Conservation (phyloP, 2,329 filamentous ascomycete species). For the Diaporthe humulicola region DNA sequence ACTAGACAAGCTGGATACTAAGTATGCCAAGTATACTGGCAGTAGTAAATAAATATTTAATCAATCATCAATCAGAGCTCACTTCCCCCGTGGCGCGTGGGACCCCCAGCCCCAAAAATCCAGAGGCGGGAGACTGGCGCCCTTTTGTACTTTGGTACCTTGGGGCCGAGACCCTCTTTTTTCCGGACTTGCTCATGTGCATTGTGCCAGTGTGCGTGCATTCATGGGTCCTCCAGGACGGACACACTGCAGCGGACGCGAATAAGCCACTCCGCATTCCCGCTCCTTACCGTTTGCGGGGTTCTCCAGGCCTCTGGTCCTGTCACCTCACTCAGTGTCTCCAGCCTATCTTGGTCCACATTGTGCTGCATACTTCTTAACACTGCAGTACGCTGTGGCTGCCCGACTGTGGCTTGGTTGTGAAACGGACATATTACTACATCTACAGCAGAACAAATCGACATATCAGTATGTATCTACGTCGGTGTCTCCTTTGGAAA, state of each 20-base stretch:
- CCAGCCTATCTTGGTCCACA: not conserved
- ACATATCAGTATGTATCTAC: no score
- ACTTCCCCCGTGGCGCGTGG: not conserved
- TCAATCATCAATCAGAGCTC: not conserved
- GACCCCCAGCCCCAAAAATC: no score
- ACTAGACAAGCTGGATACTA: not conserved
- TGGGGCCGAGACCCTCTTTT: conserved; percentile 10
- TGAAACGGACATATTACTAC: not conserved
- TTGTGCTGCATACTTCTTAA: no score
- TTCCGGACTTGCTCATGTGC: conserved; percentile 14
- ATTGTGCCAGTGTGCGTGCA: conserved; percentile 7
- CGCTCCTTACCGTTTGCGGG: conserved; percentile 26
- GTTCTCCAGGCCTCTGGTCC: not conserved
- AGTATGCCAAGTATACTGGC: not conserved
- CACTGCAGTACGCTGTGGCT: not conserved
- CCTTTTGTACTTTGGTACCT: conserved; percentile 27
- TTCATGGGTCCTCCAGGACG: not conserved
- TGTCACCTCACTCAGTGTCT: not conserved
- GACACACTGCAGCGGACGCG: not conserved
- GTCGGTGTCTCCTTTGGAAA: no score
- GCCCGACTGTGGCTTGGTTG: not conserved
- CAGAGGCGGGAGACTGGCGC: conserved; percentile 29
- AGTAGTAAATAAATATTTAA: not conserved
- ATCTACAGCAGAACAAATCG: no score
- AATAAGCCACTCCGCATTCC: conserved; percentile 9